Percentiles rank a stretch among this genome's conserved stretches.
phyloP scores from a whole-genome alignment of 495 filamentous ascomycete genomes.

The Cercophora sp. region DNA sequence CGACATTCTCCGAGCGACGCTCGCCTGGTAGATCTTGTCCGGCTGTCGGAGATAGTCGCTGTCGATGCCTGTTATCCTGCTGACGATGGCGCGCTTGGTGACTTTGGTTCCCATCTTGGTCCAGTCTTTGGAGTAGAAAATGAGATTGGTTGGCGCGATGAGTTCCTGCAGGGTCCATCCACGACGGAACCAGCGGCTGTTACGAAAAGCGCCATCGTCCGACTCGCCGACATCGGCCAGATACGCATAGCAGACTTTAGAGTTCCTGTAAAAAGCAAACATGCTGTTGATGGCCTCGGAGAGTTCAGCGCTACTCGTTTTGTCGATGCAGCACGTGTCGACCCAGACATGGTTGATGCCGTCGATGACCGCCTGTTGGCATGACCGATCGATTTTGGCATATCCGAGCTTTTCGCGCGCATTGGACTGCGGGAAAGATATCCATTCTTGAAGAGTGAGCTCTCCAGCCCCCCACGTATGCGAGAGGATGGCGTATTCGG shows the following conservation, averaged over 20 bases:
- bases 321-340: constrained; percentile 31
- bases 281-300: not conserved
- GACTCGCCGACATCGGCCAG: constrained; percentile 21
- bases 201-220: constrained; percentile 25
- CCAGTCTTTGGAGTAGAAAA: not conserved
- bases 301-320: not conserved
- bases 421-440: not conserved
- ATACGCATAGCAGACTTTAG: constrained; percentile 30
- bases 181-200: constrained; percentile 11
- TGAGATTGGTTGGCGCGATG: not conserved
- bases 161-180: not conserved
- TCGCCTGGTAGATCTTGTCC: not conserved
- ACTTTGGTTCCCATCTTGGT: not conserved
- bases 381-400: constrained; percentile 11
- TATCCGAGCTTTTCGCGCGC: constrained; percentile 16
- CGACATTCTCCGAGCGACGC: constrained; percentile 13
- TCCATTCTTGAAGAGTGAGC: constrained; percentile 2
- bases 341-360: constrained; percentile 13
- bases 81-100: constrained; percentile 14
- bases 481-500: constrained; percentile 17
- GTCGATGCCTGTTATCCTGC: constrained; percentile 24
- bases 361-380: constrained; percentile 8
- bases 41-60: not conserved
- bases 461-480: constrained; percentile 17
- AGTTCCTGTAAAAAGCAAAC: constrained; percentile 20